Evolutionary conservation across 805 yeast species (phyloP), one percentile per base, ranked within the genome.

Genomic region (Candida tammaniensis): DNA sequence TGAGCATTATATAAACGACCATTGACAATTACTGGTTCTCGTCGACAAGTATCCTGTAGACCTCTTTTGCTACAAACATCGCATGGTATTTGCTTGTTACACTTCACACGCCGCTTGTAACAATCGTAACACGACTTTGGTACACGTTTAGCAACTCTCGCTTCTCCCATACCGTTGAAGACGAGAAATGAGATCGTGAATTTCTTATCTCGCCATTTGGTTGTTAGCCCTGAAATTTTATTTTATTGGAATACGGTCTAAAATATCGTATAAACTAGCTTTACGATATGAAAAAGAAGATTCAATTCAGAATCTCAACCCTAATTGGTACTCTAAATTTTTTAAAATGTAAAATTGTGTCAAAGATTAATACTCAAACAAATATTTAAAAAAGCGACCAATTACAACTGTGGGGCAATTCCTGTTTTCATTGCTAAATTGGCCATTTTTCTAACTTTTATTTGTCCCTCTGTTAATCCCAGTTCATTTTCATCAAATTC

Each of bases 1-100:
- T 15, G 7, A 19, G 4, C 41, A 39, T 56, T 54, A 18, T 52
- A 40, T 10, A 59, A 28, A 19, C 54, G 26, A 1, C 66, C 68
- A 36, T 54, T 60, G 11, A 59, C 59, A 1, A 61, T 44, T 2
- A 59, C 50, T 1, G 58, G 55, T 38, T 61, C 68, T 31, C 60
- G 43, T 5, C 51, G 37, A 38, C 68, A 61, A 12, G 50, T 26
- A 36, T 51, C 55, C 3, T 51, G 61, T 27, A 49, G 40, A 26
- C 56, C 54, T 35, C 64, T 42, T 7, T 48, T 45, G 11, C 39
- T 27, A 23, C 48, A 44, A 4, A 36, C 36, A 18, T 42, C 33
- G 24, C 48, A 44, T 12, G 48, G 48, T 3, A 42, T 36, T 17
- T 33, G 31, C 36, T 42, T 39, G 35, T 44, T 36, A 17, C 48